Conservation (phyloP, 1,284 basidiomycete species). For the Testicularia cyperi region DNA sequence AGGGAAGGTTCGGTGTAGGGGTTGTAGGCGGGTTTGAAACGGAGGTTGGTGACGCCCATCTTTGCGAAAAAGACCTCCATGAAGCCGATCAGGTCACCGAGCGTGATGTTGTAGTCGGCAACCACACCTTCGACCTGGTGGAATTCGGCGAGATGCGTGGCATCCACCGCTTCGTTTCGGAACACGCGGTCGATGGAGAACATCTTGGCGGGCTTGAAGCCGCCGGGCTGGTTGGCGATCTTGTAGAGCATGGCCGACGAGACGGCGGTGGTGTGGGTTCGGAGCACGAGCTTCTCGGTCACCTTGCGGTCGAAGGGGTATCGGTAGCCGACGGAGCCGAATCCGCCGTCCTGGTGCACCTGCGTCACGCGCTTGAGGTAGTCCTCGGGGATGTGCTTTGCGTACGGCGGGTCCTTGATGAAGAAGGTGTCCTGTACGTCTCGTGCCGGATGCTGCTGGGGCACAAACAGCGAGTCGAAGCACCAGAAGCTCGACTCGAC, state of each 20-base stretch:
- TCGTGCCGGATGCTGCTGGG: constrained; percentile 97
- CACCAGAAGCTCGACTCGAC: constrained; percentile 99
- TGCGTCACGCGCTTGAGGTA: constrained; percentile 88
- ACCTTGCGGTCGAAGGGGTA: constrained; percentile 95
- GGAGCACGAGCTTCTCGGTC: constrained; percentile 84
- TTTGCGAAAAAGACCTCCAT: constrained; percentile 80
- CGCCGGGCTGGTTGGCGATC: constrained; percentile 69
- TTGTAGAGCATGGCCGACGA: constrained; percentile 88
- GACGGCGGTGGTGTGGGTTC: constrained; percentile 96
- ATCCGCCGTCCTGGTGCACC: constrained; percentile 86
- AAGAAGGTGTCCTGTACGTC: constrained; percentile 99
- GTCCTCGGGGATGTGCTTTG: constrained; percentile 75
- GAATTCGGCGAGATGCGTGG: constrained; percentile 99
- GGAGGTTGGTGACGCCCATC: constrained; percentile 88
- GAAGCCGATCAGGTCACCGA: constrained; percentile 90
- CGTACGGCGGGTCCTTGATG: constrained; percentile 82
- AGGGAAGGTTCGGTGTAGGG: constrained; percentile 77
- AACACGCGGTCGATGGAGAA: constrained; percentile 99
- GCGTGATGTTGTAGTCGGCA: constrained; percentile 86
- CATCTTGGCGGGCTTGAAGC: constrained; percentile 92
- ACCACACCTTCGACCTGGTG: constrained; percentile 99
- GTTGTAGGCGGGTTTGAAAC: constrained; percentile 97
- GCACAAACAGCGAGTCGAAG: constrained; percentile 97
- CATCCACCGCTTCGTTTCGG: constrained; percentile 98
- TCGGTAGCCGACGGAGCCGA: constrained; percentile 93